Percentiles rank a stretch among this genome's conserved stretches.
phyloP scores from a whole-genome alignment of 306 rosid species.

The Trifolium dubium region DNA sequence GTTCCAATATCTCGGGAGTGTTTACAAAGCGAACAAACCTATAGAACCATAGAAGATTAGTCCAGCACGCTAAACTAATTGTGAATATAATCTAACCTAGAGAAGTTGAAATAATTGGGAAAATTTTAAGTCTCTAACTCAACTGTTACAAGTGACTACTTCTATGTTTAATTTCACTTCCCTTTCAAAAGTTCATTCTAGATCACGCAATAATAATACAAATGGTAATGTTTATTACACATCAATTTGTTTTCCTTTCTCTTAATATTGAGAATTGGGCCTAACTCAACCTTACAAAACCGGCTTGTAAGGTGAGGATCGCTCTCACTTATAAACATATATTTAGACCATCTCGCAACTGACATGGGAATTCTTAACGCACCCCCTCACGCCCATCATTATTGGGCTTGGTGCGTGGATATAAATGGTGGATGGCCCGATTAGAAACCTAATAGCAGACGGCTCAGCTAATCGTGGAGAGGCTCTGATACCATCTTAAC shows the following conservation, averaged over 20 bases:
- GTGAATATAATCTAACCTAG: slow-evolving; percentile 1
- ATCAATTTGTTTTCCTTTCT: background rate
- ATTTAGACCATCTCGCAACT: too few relatives aligned
- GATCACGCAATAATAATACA: slow-evolving; percentile 28
- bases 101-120: background rate
- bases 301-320: too few relatives aligned
- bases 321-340: too few relatives aligned
- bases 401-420: too few relatives aligned
- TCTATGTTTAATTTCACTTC: slow-evolving; percentile 2
- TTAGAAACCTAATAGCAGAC: too few relatives aligned
- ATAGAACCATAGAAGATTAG: slow-evolving; percentile 41
- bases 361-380: too few relatives aligned
- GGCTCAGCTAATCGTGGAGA: too few relatives aligned
- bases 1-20: slow-evolving; percentile 94
- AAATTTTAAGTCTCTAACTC: background rate
- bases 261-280: too few relatives aligned
- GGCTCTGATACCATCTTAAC: too few relatives aligned
- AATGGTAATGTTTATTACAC: slow-evolving; percentile 26
- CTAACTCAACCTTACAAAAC: too few relatives aligned
- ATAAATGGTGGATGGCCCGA: too few relatives aligned
- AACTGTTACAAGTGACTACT: background rate
- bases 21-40: slow-evolving; percentile 98
- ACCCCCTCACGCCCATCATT: too few relatives aligned
- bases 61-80: background rate
- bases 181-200: slow-evolving; percentile 16